These are phyloP conservation scores for Naumovozyma castellii DNA, from an alignment of 805 yeast species.

Conservation along the genomic window DNA sequence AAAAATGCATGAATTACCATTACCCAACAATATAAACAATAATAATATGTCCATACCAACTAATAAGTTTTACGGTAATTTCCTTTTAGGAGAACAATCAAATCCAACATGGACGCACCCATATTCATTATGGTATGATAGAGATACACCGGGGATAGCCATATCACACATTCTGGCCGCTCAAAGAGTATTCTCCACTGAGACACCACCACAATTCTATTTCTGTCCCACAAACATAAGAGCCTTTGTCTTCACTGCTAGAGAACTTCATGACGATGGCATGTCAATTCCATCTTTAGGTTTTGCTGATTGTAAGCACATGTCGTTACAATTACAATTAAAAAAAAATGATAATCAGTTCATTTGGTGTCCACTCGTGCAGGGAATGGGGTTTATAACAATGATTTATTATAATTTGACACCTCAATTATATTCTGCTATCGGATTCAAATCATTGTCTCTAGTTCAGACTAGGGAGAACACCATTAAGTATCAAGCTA, in stretches of 20 bases:
- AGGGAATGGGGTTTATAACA: slow-evolving; percentile 78
- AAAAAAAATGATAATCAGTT: slow-evolving; percentile 29
- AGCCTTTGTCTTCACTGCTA: slow-evolving; percentile 42
- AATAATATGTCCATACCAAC: slow-evolving; percentile 48
- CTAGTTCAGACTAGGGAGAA: background rate
- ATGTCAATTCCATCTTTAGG: slow-evolving; percentile 20
- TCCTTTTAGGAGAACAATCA: slow-evolving; percentile 56
- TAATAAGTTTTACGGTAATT: slow-evolving; percentile 69
- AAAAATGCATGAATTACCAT: slow-evolving; percentile 20
- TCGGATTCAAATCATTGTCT: slow-evolving; percentile 42
- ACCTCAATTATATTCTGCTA: slow-evolving; percentile 49
- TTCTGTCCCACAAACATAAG: slow-evolving; percentile 61
- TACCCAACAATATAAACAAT: slow-evolving; percentile 25
- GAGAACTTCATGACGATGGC: slow-evolving; percentile 31
- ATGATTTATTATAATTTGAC: slow-evolving; percentile 46
- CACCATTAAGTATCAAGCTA: slow-evolving; percentile 39
- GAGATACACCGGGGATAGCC: slow-evolving; percentile 48
- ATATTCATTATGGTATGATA: slow-evolving; percentile 60
- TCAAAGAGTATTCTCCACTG: slow-evolving; percentile 62
- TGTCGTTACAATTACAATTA: slow-evolving; percentile 29
- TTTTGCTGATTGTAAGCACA: slow-evolving; percentile 25
- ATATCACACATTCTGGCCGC: slow-evolving; percentile 49
- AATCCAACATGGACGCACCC: slow-evolving; percentile 78
- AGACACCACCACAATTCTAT: slow-evolving; percentile 47
- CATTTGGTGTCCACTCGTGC: slow-evolving; percentile 52